Conservation (phyloP, 768 basidiomycete genomes). For the Tylopilus sp. region DNA sequence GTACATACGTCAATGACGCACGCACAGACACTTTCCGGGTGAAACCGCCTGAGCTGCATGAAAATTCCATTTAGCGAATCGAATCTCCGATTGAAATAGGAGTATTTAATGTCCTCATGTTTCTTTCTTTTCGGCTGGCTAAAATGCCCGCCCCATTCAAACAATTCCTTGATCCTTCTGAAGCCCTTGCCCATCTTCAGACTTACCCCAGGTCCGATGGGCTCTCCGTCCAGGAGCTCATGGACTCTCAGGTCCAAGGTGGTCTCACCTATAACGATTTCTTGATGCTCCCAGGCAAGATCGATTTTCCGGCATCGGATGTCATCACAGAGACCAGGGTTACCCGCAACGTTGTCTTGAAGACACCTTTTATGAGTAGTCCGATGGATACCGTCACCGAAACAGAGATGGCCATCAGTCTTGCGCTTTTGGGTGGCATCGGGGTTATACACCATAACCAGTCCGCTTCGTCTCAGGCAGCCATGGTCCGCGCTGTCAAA, state of each 20-base stretch:
- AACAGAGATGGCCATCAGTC: conserved; percentile 85
- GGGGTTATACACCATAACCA: conserved; percentile 99
- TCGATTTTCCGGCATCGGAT: conserved; percentile 82
- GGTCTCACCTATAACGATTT: conserved; percentile 99
- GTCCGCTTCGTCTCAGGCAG: conserved; percentile 77
- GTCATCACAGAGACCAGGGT: conserved; percentile 83
- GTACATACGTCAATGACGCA: too few species aligned
- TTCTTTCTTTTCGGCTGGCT: conserved; percentile 19
- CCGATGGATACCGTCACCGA: conserved; percentile 99
- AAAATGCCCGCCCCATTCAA: conserved; percentile 34
- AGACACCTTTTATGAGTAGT: conserved; percentile 95
- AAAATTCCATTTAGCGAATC: not conserved
- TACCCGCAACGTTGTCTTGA: conserved; percentile 86
- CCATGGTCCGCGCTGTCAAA: conserved; percentile 97
- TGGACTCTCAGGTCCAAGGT: conserved; percentile 81
- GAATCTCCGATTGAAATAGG: conserved; percentile 10
- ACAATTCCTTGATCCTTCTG: conserved; percentile 58
- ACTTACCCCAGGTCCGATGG: conserved; percentile 76
- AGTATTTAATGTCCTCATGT: not conserved
- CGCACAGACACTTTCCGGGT: too few species aligned
- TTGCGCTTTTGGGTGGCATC: conserved; percentile 94
- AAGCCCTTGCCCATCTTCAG: conserved; percentile 74
- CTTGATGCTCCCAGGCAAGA: conserved; percentile 90
- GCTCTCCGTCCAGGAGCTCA: conserved; percentile 78
- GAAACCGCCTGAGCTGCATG: too few species aligned